Evolutionary conservation across 106 monocot species (phyloP), one percentile per base, ranked within the genome.

Genomic region (Chionographis japonica): DNA sequence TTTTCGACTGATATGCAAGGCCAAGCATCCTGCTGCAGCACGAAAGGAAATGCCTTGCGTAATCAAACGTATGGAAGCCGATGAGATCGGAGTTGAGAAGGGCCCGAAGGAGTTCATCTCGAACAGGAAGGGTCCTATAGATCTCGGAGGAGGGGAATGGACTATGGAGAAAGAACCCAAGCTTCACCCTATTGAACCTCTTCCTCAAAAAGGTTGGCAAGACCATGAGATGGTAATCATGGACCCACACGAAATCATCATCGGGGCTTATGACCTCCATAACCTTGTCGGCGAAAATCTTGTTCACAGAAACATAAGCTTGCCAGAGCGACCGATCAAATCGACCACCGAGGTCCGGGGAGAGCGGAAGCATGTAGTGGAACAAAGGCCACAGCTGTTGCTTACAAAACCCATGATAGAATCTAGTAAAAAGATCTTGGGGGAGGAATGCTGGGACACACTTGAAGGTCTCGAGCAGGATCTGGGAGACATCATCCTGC

Each of bases 321-420:
- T 78, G 78, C 83, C 83, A 83, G 12, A 83, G 60, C 37, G 83
- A 75, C 9, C 83, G 78, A 61, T 83, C 83, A 15, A 83, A 83
- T 1, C 83, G 73, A 11, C 83, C 77, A 0, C 83, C 78, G 8
- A 82, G 69, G 36, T 78, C 83, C 7, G 70, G 75, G 7, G 83
- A 83, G 6, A 83, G 78, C 2, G 83, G 83, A 6, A 83, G 78
- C 78, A 83, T 78, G 78, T 78, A 83, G 68, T 83, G 83, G 40
- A 83, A 78, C 58, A 83, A 39, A 55, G 83, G 83, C 83, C 83
- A 83, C 16, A 83, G 39, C 9, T 83, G 75, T 8, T 83, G 83
- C 68, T 83, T 83, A 43, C 83, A 83, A 19, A 83, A 83, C 12
- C 83, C 83, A 72, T 83, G 83, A 67, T 83, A 83, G 58, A 83